A percentile compares a stretch with the other conserved stretches of the same genome.
Conservation (phyloP, 2,329 filamentous ascomycete species). For the Cladophialophora exuberans region DNA sequence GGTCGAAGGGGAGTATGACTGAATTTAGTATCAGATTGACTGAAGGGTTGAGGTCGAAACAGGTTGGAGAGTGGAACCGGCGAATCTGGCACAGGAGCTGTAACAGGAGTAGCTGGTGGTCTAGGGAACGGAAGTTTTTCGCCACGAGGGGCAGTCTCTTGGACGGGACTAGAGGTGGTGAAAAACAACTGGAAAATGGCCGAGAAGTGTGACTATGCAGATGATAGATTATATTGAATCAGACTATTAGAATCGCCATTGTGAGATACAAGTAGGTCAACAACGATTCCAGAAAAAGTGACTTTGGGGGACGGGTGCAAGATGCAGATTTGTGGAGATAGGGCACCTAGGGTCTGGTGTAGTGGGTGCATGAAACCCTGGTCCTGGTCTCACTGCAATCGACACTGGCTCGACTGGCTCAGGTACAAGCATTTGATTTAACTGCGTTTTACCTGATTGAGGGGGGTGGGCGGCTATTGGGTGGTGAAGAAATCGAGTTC, state of each 20-base stretch:
- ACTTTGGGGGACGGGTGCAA: background rate
- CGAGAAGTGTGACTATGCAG: conserved; percentile 7
- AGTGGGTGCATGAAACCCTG: conserved; percentile 15
- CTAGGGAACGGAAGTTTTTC: conserved; percentile 1
- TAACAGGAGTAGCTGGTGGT: conserved; percentile 23
- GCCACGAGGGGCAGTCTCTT: background rate
- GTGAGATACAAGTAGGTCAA: background rate
- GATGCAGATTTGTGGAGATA: conserved; percentile 6
- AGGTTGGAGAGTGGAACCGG: conserved; percentile 22
- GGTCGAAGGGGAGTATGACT: conserved; percentile 7
- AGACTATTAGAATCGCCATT: conserved; percentile 1
- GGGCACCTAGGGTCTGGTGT: too few species aligned
- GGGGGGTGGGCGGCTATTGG: conserved; percentile 22
- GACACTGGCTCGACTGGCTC: conserved; percentile 7
- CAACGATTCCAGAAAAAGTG: conserved; percentile 1
- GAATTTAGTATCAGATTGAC: conserved; percentile 18
- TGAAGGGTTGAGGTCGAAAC: conserved; percentile 25
- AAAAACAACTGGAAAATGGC: background rate
- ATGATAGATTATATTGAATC: background rate
- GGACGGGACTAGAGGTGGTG: background rate
- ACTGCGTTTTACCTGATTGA: conserved; percentile 21
- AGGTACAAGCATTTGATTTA: conserved; percentile 7
- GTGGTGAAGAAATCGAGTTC: conserved; percentile 17
- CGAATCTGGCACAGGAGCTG: conserved; percentile 26
- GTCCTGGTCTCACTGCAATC: conserved; percentile 12